Percentiles rank a stretch among this genome's conserved stretches.
phyloP scores from a whole-genome alignment of 2,329 filamentous ascomycete species.

The Talaromyces sp. region DNA sequence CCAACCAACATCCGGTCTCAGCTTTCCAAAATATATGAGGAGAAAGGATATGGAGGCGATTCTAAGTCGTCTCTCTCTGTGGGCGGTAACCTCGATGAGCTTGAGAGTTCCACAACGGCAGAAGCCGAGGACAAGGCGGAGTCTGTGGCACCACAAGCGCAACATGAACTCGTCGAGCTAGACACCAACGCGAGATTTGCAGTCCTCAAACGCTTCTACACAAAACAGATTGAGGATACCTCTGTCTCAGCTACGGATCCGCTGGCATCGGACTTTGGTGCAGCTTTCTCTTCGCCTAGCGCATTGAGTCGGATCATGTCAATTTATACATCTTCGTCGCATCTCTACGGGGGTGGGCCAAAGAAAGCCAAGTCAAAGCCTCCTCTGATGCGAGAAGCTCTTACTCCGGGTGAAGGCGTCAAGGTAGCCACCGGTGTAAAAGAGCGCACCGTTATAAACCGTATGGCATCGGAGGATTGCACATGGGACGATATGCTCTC shows the following conservation, averaged over 20 bases:
- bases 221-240: conserved; percentile 66
- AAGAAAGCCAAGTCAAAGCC: conserved; percentile 66
- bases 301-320: conserved; percentile 87
- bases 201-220: conserved; percentile 75
- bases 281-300: conserved; percentile 67
- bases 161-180: conserved; percentile 37
- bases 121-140: conserved; percentile 28
- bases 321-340: conserved; percentile 64
- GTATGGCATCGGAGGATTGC: conserved; percentile 49
- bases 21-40: conserved; percentile 63
- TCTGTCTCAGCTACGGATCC: conserved; percentile 51
- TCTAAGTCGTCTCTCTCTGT: conserved; percentile 37
- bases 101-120: conserved; percentile 19
- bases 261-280: conserved; percentile 47
- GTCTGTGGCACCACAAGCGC: conserved; percentile 16
- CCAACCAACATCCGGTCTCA: conserved; percentile 82
- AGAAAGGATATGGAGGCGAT: conserved; percentile 37
- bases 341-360: conserved; percentile 48
- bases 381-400: conserved; percentile 76
- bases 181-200: conserved; percentile 69
- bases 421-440: conserved; percentile 56
- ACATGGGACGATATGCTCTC: conserved; percentile 64
- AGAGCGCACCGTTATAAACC: conserved; percentile 59
- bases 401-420: conserved; percentile 67
- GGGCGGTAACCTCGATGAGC: conserved; percentile 23